These are phyloP conservation scores for Pterocarpus santalinus DNA, from an alignment of 306 rosid genomes.

Conservation along the genomic window DNA sequence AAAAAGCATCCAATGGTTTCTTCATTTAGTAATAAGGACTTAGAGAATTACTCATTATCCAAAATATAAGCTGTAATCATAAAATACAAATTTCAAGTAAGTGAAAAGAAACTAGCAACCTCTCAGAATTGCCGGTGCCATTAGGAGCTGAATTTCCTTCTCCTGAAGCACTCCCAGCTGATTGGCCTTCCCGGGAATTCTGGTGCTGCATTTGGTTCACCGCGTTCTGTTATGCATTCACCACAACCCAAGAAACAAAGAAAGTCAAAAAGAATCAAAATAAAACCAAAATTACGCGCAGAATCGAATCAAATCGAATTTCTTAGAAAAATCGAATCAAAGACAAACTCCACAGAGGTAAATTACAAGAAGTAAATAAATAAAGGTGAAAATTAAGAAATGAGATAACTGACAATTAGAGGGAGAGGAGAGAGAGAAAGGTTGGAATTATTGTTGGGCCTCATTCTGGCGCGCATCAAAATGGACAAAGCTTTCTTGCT, in stretches of 20 bases:
- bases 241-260: constrained; percentile 20
- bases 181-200: constrained; percentile 54
- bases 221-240: constrained; percentile 55
- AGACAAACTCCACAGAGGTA: background rate
- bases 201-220: constrained; percentile 54
- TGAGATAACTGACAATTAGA: constrained; percentile 58
- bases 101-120: constrained; percentile 52
- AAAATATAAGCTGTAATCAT: background rate
- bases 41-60: background rate
- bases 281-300: constrained; percentile 5
- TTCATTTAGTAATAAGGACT: background rate
- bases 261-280: background rate
- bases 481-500: constrained; percentile 77
- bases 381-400: background rate
- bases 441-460: constrained; percentile 58
- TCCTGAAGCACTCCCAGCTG: background rate
- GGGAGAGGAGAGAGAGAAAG: constrained; percentile 74
- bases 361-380: too few relatives aligned
- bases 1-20: background rate
- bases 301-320: constrained; percentile 22
- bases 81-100: background rate
- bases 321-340: background rate
- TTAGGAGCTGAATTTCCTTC: constrained; percentile 47
- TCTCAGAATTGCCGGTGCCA: constrained; percentile 54
- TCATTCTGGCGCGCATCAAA: constrained; percentile 96